Conservation (phyloP, 495 filamentous ascomycete genomes). For the Xanthoparmelia taractica region DNA sequence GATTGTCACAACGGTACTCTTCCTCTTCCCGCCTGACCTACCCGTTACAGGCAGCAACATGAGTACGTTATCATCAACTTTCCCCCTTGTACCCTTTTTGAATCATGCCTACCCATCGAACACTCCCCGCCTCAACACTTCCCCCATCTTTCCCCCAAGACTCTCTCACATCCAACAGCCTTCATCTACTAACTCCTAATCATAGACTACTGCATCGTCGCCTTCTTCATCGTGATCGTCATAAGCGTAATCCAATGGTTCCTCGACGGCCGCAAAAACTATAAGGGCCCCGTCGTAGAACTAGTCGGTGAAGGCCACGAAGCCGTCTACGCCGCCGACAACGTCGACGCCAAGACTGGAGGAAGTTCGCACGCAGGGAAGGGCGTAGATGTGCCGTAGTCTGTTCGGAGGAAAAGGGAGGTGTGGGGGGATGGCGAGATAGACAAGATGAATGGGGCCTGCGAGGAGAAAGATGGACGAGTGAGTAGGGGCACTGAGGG, state of each 20-base stretch:
- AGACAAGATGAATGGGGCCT: no score
- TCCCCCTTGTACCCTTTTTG: neutral
- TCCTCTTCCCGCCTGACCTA: conserved; percentile 63
- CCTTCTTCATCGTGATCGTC: conserved; percentile 59
- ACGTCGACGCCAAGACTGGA: neutral
- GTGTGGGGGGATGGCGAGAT: no score
- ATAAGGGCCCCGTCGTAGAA: conserved; percentile 52
- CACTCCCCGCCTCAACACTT: neutral
- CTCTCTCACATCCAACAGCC: neutral
- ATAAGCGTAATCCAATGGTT: conserved; percentile 62
- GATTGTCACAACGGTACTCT: conserved; percentile 61
- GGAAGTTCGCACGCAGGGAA: neutral
- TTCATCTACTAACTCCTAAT: neutral
- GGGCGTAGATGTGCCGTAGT: no score
- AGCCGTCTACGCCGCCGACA: neutral
- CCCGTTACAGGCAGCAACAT: conserved; percentile 63
- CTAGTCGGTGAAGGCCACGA: conserved; percentile 28
- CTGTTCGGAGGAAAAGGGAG: no score
- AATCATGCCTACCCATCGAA: no score
- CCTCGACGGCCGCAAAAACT: conserved; percentile 67
- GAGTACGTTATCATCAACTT: conserved; percentile 41
- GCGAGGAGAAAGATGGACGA: no score
- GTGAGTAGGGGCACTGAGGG: no score
- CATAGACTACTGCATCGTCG: conserved; percentile 60
- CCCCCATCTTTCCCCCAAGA: neutral